These are phyloP conservation scores for Aureobasidium sp. DNA, from an alignment of 2,329 filamentous ascomycete species.

Conservation along the genomic window DNA sequence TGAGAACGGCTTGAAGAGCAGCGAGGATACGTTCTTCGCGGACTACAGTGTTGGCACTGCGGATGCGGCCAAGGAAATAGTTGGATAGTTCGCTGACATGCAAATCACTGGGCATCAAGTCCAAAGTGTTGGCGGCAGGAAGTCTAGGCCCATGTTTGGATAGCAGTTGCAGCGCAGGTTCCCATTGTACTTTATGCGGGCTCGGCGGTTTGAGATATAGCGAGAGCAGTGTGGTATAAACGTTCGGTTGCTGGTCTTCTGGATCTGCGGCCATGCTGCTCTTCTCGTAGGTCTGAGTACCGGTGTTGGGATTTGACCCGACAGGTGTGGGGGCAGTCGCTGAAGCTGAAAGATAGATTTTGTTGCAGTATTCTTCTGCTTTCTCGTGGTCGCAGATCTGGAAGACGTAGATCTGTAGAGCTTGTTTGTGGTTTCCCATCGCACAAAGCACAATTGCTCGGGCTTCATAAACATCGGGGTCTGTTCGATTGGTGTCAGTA, in stretches of 20 bases:
- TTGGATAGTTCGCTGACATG: slow-evolving; percentile 73
- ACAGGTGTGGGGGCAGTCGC: background rate
- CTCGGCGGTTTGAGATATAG: slow-evolving; percentile 78
- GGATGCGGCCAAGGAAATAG: slow-evolving; percentile 88
- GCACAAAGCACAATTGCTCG: slow-evolving; percentile 87
- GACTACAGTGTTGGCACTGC: slow-evolving; percentile 72
- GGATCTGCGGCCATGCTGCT: slow-evolving; percentile 37
- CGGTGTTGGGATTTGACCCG: slow-evolving; percentile 7
- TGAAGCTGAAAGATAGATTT: slow-evolving; percentile 53
- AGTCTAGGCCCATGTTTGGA: slow-evolving; percentile 87
- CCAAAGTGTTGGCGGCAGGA: slow-evolving; percentile 77
- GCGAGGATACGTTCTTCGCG: slow-evolving; percentile 75
- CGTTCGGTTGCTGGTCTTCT: slow-evolving; percentile 57
- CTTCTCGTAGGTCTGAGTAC: slow-evolving; percentile 17
- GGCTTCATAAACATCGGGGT: slow-evolving; percentile 79
- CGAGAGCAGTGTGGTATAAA: slow-evolving; percentile 85
- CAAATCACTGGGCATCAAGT: slow-evolving; percentile 74
- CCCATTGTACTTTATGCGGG: slow-evolving; percentile 56
- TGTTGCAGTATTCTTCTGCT: slow-evolving; percentile 97
- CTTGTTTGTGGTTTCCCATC: slow-evolving; percentile 92
- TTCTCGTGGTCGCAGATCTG: slow-evolving; percentile 80
- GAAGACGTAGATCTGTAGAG: slow-evolving; percentile 95
- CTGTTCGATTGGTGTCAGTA: slow-evolving; percentile 37
- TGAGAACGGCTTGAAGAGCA: slow-evolving; percentile 68
- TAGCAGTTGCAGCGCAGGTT: slow-evolving; percentile 78